Evolutionary conservation across 495 filamentous ascomycete species (phyloP), one percentile per base, ranked within the genome.

Genomic region (Pyrenopolyporus hunteri): DNA sequence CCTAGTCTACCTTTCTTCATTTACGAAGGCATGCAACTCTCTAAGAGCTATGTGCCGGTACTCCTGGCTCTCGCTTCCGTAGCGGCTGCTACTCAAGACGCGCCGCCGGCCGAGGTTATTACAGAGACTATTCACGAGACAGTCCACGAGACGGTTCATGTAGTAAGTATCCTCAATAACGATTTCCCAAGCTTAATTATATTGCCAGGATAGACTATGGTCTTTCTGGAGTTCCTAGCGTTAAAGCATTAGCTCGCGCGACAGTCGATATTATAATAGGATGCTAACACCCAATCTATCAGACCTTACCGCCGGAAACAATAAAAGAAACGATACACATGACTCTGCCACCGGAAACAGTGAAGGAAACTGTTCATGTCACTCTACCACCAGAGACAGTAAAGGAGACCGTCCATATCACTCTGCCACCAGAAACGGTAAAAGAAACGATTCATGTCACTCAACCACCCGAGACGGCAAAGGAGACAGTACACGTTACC

Each of bases 111-210:
- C 14, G 31, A 51, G 22, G 3, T 45, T 17, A 14, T 51, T 11
- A 37, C 16, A 11, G 52, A 56, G 31, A 63, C 47, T 6, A 32
- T 63, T 25, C 35, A 57, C 54, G 54, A 64, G 39, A 54, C 48
- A 10, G 42, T 63, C 19, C 35, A 57, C 54, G 54, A 64, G 39
- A 54, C 48, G 7, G 42, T 64, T 5, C 54, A 55, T 45, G 55
- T 59, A 26, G 61, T 64, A 44, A 64, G 61, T 26, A 17, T 7
- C 20, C 5, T 22, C 5, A 3, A 4, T n/a, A 25, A 17, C 2
- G 8, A 14, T 17, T 50, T 11, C 19, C 13, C 9, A 44, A 31
- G 23, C 17, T 14, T 10, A 3, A 40, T 9, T 36, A 2, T 5
- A 23, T 23, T 23, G 3, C 2, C 19, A 6, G 3, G 4, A 5